These are phyloP conservation scores for Saccharomycopsis guyanensis DNA, from an alignment of 805 yeast genomes.

Conservation along the genomic window DNA sequence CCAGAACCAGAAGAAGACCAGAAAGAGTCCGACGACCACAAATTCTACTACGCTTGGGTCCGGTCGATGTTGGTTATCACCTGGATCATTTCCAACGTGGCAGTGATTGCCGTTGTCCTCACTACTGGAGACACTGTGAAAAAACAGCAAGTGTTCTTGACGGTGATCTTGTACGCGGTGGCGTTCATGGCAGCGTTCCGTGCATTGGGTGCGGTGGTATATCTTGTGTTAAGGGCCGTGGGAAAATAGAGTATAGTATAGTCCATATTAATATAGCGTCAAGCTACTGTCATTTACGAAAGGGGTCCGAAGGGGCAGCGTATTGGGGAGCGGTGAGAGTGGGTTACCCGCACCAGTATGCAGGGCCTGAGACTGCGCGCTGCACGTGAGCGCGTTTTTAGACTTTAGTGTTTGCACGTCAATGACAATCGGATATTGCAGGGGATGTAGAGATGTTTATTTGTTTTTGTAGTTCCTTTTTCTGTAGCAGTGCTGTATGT, in stretches of 20 bases:
- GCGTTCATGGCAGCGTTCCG: constrained; percentile 84
- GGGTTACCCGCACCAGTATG: no score
- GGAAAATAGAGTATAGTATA: constrained; percentile 6
- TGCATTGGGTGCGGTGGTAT: constrained; percentile 65
- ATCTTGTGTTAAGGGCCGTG: constrained; percentile 31
- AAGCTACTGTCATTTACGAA: no score
- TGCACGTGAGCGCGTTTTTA: no score
- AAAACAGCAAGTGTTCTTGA: constrained; percentile 60
- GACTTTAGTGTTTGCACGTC: no score
- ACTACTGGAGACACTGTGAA: constrained; percentile 22
- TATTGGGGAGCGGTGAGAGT: no score
- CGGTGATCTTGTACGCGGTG: constrained; percentile 86
- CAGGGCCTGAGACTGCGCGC: no score
- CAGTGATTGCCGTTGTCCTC: constrained; percentile 73
- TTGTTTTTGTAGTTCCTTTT: no score
- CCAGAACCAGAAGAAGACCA: constrained; percentile 28
- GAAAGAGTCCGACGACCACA: constrained; percentile 32
- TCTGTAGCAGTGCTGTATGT: no score
- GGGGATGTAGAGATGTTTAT: no score
- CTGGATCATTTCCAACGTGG: constrained; percentile 85
- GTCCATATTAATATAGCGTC: no score
- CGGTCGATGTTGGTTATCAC: constrained; percentile 82
- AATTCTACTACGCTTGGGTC: constrained; percentile 82
- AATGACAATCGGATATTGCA: no score
- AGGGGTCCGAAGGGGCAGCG: no score